Conservation (phyloP, 2,329 filamentous ascomycete genomes). For the Xylaria sp. region DNA sequence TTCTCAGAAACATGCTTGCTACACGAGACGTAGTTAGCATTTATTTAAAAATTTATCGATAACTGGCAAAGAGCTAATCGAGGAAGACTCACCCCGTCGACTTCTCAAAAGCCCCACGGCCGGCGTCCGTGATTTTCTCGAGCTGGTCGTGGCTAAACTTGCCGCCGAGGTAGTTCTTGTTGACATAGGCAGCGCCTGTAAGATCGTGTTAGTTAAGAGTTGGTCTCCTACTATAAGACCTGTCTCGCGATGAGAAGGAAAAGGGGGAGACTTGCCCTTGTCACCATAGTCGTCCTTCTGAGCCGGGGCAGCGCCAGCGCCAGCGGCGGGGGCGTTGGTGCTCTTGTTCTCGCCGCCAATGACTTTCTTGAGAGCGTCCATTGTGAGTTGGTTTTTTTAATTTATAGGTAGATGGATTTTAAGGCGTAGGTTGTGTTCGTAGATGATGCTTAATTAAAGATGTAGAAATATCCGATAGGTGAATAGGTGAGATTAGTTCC, state of each 20-base stretch:
- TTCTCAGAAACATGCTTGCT: constrained; percentile 53
- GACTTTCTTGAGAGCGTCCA: constrained; percentile 49
- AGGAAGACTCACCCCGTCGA: constrained; percentile 48
- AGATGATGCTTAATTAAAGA: background rate
- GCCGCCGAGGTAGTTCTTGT: constrained; percentile 41
- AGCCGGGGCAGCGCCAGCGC: constrained; percentile 16
- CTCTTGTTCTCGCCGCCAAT: constrained; percentile 35
- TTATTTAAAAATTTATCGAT: background rate
- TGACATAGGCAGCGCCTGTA: constrained; percentile 39
- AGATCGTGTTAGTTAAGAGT: background rate
- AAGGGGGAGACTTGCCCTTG: constrained; percentile 42
- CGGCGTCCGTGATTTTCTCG: constrained; percentile 46
- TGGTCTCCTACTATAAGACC: no score
- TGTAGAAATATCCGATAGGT: background rate
- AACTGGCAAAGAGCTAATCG: background rate
- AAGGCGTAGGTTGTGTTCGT: background rate
- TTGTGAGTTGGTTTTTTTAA: constrained; percentile 16
- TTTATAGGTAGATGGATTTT: background rate
- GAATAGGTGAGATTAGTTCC: background rate
- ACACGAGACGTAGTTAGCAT: constrained; percentile 3
- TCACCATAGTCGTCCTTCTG: constrained; percentile 49
- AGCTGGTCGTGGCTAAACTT: constrained; percentile 40
- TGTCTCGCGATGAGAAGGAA: background rate
- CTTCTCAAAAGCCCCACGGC: constrained; percentile 52
- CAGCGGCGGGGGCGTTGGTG: constrained; percentile 20